phyloP scores from a whole-genome alignment of 192 early-diverging fungal species.

The Coemansia brasiliensis region DNA sequence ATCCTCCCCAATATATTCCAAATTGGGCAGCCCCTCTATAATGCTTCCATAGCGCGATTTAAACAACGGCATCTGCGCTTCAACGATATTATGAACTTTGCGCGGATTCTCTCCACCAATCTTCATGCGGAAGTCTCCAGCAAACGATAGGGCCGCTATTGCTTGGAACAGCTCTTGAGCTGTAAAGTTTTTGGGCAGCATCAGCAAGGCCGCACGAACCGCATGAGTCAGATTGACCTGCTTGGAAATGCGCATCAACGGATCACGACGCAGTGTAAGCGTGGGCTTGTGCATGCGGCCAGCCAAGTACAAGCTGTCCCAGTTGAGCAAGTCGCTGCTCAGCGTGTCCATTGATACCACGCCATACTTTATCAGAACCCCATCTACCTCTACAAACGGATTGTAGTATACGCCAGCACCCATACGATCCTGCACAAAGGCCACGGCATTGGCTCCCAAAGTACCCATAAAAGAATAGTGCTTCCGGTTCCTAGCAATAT shows the following conservation, averaged over 20 bases:
- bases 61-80: slow-evolving; percentile 59
- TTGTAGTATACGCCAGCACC: slow-evolving; percentile 97
- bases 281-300: slow-evolving; percentile 96
- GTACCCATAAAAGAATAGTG: slow-evolving; percentile 87
- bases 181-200: slow-evolving; percentile 80
- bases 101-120: slow-evolving; percentile 94
- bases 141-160: slow-evolving; percentile 86
- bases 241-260: slow-evolving; percentile 53
- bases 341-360: slow-evolving; percentile 90
- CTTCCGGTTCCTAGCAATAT: slow-evolving; percentile 84
- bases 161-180: slow-evolving; percentile 75
- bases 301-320: slow-evolving; percentile 94
- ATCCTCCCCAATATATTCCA: slow-evolving; percentile 43
- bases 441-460: slow-evolving; percentile 72
- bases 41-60: slow-evolving; percentile 52
- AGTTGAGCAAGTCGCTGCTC: slow-evolving; percentile 85
- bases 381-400: slow-evolving; percentile 85
- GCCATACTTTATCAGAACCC: slow-evolving; percentile 91
- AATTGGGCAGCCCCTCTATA: slow-evolving; percentile 50
- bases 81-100: slow-evolving; percentile 94
- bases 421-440: slow-evolving; percentile 75
- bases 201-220: slow-evolving; percentile 77
- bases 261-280: slow-evolving; percentile 49
- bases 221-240: slow-evolving; percentile 87
- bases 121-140: slow-evolving; percentile 90